Base-by-base conservation (phyloP, 1,284 basidiomycete genomes). In the Ustilago sp. region DNA sequence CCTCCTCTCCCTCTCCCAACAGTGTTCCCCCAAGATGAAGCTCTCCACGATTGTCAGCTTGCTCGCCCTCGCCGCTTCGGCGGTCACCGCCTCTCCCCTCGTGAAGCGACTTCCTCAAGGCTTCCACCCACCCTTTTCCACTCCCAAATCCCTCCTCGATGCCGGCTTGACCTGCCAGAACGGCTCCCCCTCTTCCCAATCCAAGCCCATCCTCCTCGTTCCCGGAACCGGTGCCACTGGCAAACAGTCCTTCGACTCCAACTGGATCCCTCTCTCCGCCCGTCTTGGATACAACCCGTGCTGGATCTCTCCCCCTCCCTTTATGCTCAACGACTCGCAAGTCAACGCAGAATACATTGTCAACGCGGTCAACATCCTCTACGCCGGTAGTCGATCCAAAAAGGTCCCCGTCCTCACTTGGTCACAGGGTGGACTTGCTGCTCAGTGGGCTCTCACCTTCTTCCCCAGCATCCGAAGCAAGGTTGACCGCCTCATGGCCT, bases 321-420 rank as follows among this genome's bases (percentile, higher is more conserved):
- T 50, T 47, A 69, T 77, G 70, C 70, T 77, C 43, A 70, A 74
- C 58, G 70, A 73, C 36, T 52, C 70, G 0, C 63, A 66, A 48
- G 28, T 67, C n/a, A 77, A 70, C 31, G 70, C 64, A 36, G 75
- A 77, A 41, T 77, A 77, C 63, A 56, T 77, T 15, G 75, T 74
- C 50, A 63, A 77, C n/a, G 75, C 75, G 2, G 51, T 77, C 17
- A 28, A 41, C 19, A 59, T 34, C 5, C 67, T 77, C 34, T 62
- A 58, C 13, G 31, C 59, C 2, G 70, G 57, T 1, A 51, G 39
- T 0, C 67, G 70, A 15, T 39, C 28, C 4, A 51, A 34, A 5
- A 54, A 53, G n/a, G 54, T 77, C 1, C 70, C 75, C 6, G 55
- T 77, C n/a, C 52, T 73, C 13, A 73, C 70, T 1, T 77, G 75